These are phyloP conservation scores for Entomophthora muscae DNA, from an alignment of 371 early-diverging fungal species.

Conservation along the genomic window DNA sequence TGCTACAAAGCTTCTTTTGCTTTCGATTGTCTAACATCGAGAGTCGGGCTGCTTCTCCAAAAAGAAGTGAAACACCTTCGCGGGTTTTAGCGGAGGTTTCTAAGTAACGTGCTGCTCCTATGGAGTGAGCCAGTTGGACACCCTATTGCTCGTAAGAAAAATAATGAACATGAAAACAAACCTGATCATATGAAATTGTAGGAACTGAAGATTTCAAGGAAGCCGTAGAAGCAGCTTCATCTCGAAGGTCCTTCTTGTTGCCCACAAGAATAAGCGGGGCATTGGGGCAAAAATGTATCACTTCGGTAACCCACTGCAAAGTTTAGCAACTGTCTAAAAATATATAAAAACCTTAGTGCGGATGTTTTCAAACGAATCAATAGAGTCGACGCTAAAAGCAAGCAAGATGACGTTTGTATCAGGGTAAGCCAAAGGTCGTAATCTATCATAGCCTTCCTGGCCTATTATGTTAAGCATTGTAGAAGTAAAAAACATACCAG, in stretches of 20 bases:
- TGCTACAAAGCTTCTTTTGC: not conserved
- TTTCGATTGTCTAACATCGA: not conserved
- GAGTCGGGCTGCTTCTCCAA: conserved; percentile 36
- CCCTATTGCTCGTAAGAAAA: conserved; percentile 18
- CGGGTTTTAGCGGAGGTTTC: conserved; percentile 56
- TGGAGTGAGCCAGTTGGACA: conserved; percentile 33
- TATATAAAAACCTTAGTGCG: conserved; percentile 28
- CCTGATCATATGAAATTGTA: not conserved
- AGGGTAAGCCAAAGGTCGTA: conserved; percentile 80
- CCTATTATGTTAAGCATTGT: conserved; percentile 19
- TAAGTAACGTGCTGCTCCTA: conserved; percentile 53
- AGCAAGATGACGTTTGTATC: conserved; percentile 80
- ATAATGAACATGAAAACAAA: not conserved
- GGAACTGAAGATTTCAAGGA: conserved; percentile 12
- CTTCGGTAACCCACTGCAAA: conserved; percentile 51
- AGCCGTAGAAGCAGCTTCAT: conserved; percentile 25
- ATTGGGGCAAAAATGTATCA: conserved; percentile 41
- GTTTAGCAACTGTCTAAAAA: not conserved
- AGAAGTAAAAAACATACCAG: conserved; percentile 16
- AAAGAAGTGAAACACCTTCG: conserved; percentile 53
- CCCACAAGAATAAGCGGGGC: conserved; percentile 57
- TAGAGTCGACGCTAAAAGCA: conserved; percentile 63
- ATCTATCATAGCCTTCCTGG: conserved; percentile 79
- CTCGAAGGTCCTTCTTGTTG: conserved; percentile 52
- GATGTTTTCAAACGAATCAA: conserved; percentile 76